Conservation (phyloP, 371 early-diverging fungal genomes). For the Haplosporangium sp. region DNA sequence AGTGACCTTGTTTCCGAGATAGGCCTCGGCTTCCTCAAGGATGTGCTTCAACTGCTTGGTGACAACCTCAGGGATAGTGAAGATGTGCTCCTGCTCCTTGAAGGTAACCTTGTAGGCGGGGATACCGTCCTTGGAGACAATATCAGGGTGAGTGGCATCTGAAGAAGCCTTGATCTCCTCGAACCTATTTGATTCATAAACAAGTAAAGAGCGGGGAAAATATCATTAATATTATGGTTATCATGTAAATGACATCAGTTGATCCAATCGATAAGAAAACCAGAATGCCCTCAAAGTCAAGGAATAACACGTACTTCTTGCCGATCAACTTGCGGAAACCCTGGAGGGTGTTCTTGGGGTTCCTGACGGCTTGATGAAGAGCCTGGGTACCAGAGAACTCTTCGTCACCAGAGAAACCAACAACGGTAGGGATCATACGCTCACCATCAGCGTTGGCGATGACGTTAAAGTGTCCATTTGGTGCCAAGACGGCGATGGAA, state of each 20-base stretch:
- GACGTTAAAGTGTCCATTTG: slow-evolving; percentile 89
- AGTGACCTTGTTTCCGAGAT: slow-evolving; percentile 82
- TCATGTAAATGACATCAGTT: too few species aligned
- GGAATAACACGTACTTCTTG: slow-evolving; percentile 63
- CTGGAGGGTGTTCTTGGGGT: slow-evolving; percentile 87
- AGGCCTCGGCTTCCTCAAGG: slow-evolving; percentile 90
- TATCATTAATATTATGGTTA: not conserved
- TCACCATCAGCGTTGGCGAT: slow-evolving; percentile 99
- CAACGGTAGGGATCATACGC: slow-evolving; percentile 91
- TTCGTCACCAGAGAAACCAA: slow-evolving; percentile 93
- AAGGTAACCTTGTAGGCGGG: slow-evolving; percentile 85
- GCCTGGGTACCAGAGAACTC: slow-evolving; percentile 96
- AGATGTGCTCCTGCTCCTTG: slow-evolving; percentile 69
- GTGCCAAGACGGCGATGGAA: slow-evolving; percentile 89
- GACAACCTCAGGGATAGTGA: slow-evolving; percentile 79
- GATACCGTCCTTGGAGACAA: slow-evolving; percentile 74
- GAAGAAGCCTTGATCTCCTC: slow-evolving; percentile 51
- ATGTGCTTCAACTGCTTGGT: slow-evolving; percentile 85
- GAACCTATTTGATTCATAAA: slow-evolving; percentile 21
- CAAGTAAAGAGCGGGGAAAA: not conserved
- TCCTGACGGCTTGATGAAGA: slow-evolving; percentile 88
- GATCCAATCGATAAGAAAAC: not conserved
- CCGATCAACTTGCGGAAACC: slow-evolving; percentile 91
- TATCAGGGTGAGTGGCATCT: slow-evolving; percentile 69
- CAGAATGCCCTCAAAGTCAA: not conserved